Percentiles rank a stretch among this genome's conserved stretches.
Evolutionary conservation across 768 basidiomycete genomes (phyloP).

Genomic region (Boletus rubroflammeus): DNA sequence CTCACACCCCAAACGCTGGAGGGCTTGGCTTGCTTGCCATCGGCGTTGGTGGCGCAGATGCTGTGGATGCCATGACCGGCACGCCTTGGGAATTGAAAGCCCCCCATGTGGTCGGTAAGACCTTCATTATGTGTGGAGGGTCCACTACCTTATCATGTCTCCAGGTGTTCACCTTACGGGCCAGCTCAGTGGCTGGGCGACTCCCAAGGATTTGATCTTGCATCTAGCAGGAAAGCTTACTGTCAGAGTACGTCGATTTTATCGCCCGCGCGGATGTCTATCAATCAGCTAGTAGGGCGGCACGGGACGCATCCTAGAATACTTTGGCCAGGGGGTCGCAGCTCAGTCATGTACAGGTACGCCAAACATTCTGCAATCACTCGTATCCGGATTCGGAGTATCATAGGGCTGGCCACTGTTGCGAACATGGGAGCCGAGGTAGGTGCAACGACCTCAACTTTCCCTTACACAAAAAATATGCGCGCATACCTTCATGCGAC

Average conservation of each 20-base stretch:
- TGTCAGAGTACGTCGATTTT: slow-evolving; percentile 61
- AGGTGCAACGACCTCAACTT: slow-evolving; percentile 98
- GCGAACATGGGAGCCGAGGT: slow-evolving; percentile 99
- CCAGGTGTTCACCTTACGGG: slow-evolving; percentile 87
- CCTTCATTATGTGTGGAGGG: neutral
- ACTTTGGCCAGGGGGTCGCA: slow-evolving; percentile 90
- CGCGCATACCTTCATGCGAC: slow-evolving; percentile 86
- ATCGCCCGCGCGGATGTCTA: neutral
- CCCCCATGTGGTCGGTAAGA: slow-evolving; percentile 73
- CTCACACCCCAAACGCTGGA: slow-evolving; percentile 97
- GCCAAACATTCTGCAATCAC: neutral
- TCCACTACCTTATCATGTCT: neutral
- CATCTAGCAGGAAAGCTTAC: slow-evolving; percentile 93
- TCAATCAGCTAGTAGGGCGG: slow-evolving; percentile 61
- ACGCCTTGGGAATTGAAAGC: slow-evolving; percentile 98
- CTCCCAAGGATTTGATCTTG: slow-evolving; percentile 94
- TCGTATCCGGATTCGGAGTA: neutral
- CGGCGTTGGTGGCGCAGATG: slow-evolving; percentile 98
- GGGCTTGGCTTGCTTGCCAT: slow-evolving; percentile 96
- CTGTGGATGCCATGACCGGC: slow-evolving; percentile 96
- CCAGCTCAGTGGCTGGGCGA: slow-evolving; percentile 84
- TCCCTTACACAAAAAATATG: slow-evolving; percentile 94
- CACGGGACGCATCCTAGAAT: slow-evolving; percentile 93
- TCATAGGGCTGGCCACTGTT: slow-evolving; percentile 82
- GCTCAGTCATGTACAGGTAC: slow-evolving; percentile 89